Conservation (phyloP, 2,329 filamentous ascomycete species). For the Tolypocladium sp. region DNA sequence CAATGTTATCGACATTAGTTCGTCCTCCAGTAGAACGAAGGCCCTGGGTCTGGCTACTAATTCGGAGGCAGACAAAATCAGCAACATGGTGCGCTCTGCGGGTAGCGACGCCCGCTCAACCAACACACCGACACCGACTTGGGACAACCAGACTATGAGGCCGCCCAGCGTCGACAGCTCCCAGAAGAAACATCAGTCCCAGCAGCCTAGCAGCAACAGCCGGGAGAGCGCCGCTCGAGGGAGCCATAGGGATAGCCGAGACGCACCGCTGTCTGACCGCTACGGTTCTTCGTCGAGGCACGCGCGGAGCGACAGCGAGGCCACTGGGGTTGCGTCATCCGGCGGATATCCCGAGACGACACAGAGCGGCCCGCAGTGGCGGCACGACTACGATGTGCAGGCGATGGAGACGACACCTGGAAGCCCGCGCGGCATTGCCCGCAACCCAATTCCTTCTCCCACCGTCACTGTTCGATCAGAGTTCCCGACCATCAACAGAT, state of each 20-base stretch:
- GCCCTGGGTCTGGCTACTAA: slow-evolving; percentile 15
- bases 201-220: slow-evolving; percentile 16
- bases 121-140: slow-evolving; percentile 51
- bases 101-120: slow-evolving; percentile 51
- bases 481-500: slow-evolving; percentile 87
- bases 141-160: slow-evolving; percentile 54
- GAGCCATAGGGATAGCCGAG: slow-evolving; percentile 40
- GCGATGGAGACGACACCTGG: slow-evolving; percentile 84
- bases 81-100: slow-evolving; percentile 80
- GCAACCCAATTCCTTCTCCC: slow-evolving; percentile 83
- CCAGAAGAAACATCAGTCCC: slow-evolving; percentile 24
- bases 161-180: slow-evolving; percentile 40
- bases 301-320: slow-evolving; percentile 69
- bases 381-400: slow-evolving; percentile 92
- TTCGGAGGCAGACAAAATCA: slow-evolving; percentile 69
- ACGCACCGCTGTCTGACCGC: slow-evolving; percentile 34
- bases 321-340: slow-evolving; percentile 65
- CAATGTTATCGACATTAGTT: slow-evolving; percentile 87
- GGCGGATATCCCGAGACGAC: slow-evolving; percentile 71
- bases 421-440: slow-evolving; percentile 61
- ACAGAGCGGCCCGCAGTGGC: slow-evolving; percentile 59
- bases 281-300: slow-evolving; percentile 43
- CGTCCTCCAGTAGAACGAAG: slow-evolving; percentile 12
- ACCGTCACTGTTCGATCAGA: slow-evolving; percentile 93
- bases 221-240: slow-evolving; percentile 26